phyloP scores from a whole-genome alignment of 2,329 filamentous ascomycete species.

The Seiridium cupressi region DNA sequence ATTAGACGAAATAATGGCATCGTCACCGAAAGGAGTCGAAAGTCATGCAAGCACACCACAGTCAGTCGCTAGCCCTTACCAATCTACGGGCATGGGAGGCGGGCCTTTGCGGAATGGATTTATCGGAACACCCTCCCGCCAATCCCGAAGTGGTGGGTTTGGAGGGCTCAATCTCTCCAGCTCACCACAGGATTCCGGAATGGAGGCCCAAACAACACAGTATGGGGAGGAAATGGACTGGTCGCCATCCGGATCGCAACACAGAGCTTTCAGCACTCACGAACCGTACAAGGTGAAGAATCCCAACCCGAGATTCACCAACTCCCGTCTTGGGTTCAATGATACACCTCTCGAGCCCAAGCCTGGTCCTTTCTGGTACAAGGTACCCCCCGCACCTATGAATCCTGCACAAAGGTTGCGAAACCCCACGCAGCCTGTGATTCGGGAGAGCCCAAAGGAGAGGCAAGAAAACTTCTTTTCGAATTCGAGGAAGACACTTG shows the following conservation, averaged over 20 bases:
- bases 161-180: slow-evolving; percentile 11
- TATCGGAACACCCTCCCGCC: background rate
- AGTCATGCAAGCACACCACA: background rate
- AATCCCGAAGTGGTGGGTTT: background rate
- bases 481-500: slow-evolving; percentile 15
- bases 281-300: slow-evolving; percentile 37
- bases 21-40: background rate
- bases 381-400: slow-evolving; percentile 66
- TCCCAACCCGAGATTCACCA: slow-evolving; percentile 42
- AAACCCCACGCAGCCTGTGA: slow-evolving; percentile 57
- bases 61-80: background rate
- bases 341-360: slow-evolving; percentile 43
- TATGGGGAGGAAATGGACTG: slow-evolving; percentile 70
- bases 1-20: slow-evolving; percentile 24
- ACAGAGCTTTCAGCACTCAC: slow-evolving; percentile 53
- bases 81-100: background rate
- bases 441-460: slow-evolving; percentile 44
- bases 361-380: slow-evolving; percentile 64
- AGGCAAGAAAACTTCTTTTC: slow-evolving; percentile 52
- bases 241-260: slow-evolving; percentile 58
- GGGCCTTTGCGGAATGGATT: background rate
- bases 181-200: slow-evolving; percentile 10
- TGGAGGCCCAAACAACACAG: slow-evolving; percentile 21
- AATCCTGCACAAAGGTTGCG: slow-evolving; percentile 61
- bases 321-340: slow-evolving; percentile 38